Evolutionary conservation across 305 asterid genomes (phyloP), one percentile per base, ranked within the genome.

Genomic region (Solanum aculeatissimum): DNA sequence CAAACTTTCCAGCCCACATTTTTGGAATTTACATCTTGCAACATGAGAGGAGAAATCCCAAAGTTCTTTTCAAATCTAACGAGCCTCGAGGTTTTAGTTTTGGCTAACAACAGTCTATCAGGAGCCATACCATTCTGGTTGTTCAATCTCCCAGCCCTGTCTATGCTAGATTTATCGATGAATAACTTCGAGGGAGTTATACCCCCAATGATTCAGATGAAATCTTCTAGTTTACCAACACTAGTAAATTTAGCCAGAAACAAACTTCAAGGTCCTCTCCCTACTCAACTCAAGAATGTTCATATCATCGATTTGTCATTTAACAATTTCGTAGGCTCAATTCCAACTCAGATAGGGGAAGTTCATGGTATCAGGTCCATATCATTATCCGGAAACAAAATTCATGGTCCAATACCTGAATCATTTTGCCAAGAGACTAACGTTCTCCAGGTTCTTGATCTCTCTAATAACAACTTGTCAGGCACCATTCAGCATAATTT

Each of bases 121-220:
- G 86, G 86, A 25, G 66, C 58, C 38, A 71, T 83, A 54, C 86
- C 86, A 29, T 16, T 63, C 9, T 83, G 86, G 86, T 55, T 83
- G 15, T 72, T 83, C 83, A 72, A 83, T 69, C 86, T 83, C 25
- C 86, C 86, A 1, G 4, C 70, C 66, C 62, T 83, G 12, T 19
- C 71, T 72, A 15, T 54, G 18, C 51, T 83, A 63, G 51, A 83
- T 70, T 79, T 83, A 23, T 55, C 74, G 1, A 70, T 71, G 86
- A 83, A 83, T 79, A 83, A 54, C 71, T 79, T 83, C 38, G 25
- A 72, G 40, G 86, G 83, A 42, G 32, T 21, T 38, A 69, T 83
- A 43, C 86, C 86, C 23, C 29, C 86, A 54, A 72, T 27, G 1
- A 83, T 83, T 83, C 83, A 55, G 47, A 70, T 83, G 70, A 78